A percentile compares a stretch with the other conserved stretches of the same genome.
Conservation (phyloP, 495 filamentous ascomycete species). For the Parachaetomium inaequale region DNA sequence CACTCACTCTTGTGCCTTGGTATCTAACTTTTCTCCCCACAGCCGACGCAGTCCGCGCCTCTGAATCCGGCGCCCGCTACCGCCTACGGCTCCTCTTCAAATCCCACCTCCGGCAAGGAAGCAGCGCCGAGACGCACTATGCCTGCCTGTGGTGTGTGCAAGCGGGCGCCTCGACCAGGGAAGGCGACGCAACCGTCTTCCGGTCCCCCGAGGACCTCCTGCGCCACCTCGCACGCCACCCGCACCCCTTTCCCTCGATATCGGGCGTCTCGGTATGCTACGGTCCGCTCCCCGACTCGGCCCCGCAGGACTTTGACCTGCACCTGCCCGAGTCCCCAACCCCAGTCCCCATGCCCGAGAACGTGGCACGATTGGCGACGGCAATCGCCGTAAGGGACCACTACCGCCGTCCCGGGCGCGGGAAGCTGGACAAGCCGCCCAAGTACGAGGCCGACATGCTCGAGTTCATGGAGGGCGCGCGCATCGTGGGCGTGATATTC, state of each 20-base stretch:
- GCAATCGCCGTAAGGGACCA: slow-evolving; percentile 36
- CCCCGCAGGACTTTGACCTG: slow-evolving; percentile 38
- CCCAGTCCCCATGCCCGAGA: slow-evolving; percentile 33
- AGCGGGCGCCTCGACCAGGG: slow-evolving; percentile 26
- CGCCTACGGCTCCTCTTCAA: slow-evolving; percentile 40
- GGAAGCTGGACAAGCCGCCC: slow-evolving; percentile 35
- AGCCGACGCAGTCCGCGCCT: slow-evolving; percentile 28
- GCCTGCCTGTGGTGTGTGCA: slow-evolving; percentile 40
- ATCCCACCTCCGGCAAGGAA: slow-evolving; percentile 30
- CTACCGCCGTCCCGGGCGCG: slow-evolving; percentile 28
- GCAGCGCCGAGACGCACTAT: slow-evolving; percentile 25
- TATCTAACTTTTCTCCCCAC: background rate
- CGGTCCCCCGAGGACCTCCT: slow-evolving; percentile 32
- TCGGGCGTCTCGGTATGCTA: slow-evolving; percentile 39
- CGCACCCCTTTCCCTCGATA: slow-evolving; percentile 38
- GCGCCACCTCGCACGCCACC: slow-evolving; percentile 35
- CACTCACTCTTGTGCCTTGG: background rate
- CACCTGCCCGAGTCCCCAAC: slow-evolving; percentile 38
- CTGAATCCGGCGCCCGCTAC: slow-evolving; percentile 28
- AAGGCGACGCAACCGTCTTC: slow-evolving; percentile 43
- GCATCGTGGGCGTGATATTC: slow-evolving; percentile 44
- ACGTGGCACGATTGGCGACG: slow-evolving; percentile 31
- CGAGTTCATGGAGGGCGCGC: slow-evolving; percentile 43
- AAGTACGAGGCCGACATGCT: slow-evolving; percentile 37
- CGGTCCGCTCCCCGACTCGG: slow-evolving; percentile 25